Percentiles rank a stretch among this genome's conserved stretches.
These are phyloP conservation scores for Pleurotus salmoneostramineus DNA, from an alignment of 768 basidiomycete species.

Conservation along the genomic window DNA sequence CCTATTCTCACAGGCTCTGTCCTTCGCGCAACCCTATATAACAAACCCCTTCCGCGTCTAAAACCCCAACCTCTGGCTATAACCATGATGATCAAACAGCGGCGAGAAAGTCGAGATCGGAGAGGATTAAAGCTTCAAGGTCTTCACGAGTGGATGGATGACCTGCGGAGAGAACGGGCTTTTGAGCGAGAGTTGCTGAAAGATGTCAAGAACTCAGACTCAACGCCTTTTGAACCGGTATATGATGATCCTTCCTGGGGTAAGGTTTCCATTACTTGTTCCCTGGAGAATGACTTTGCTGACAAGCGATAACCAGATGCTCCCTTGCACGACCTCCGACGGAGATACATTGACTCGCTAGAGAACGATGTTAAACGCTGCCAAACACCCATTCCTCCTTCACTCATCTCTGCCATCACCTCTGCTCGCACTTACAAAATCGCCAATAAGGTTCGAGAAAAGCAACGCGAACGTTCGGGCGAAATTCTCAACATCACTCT, in stretches of 20 bases:
- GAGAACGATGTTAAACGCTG: slow-evolving; percentile 36
- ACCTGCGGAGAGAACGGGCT: slow-evolving; percentile 28
- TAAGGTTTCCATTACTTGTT: slow-evolving; percentile 33
- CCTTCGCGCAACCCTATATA: slow-evolving; percentile 58
- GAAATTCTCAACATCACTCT: slow-evolving; percentile 50
- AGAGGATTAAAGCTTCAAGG: slow-evolving; percentile 34
- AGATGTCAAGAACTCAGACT: slow-evolving; percentile 6
- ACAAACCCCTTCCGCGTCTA: slow-evolving; percentile 75
- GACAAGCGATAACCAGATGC: neutral
- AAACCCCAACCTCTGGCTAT: slow-evolving; percentile 76
- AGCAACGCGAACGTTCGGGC: slow-evolving; percentile 57
- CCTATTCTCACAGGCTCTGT: slow-evolving; percentile 72
- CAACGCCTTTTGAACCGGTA: slow-evolving; percentile 13
- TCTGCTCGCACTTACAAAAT: slow-evolving; percentile 59
- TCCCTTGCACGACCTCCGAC: neutral
- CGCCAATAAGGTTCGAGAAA: slow-evolving; percentile 61
- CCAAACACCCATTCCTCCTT: slow-evolving; percentile 37
- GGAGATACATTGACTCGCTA: neutral
- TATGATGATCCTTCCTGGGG: slow-evolving; percentile 11
- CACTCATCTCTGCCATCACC: slow-evolving; percentile 44
- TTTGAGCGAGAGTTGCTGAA: slow-evolving; percentile 29
- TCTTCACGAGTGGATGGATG: slow-evolving; percentile 24
- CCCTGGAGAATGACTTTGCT: neutral
- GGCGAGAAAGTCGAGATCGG: slow-evolving; percentile 31
- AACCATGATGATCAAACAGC: slow-evolving; percentile 60